phyloP scores from a whole-genome alignment of 805 yeast genomes.

The Sporopachydermia quercuum region DNA sequence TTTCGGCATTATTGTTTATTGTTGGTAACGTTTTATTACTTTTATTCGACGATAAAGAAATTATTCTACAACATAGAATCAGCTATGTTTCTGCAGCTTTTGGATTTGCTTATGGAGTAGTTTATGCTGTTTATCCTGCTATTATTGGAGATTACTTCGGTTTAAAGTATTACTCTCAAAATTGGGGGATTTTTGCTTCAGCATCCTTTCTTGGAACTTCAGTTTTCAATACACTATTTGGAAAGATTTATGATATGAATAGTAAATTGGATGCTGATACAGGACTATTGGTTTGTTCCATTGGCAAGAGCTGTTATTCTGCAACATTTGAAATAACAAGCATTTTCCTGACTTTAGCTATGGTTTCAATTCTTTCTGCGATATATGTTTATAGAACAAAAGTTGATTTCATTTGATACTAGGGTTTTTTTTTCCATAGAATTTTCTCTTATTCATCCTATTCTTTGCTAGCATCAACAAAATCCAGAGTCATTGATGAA shows the following conservation, averaged over 20 bases:
- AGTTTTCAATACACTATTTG: conserved; percentile 39
- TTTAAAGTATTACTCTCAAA: conserved; percentile 48
- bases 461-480: no score
- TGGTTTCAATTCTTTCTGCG: conserved; percentile 10
- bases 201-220: conserved; percentile 49
- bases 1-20: conserved; percentile 24
- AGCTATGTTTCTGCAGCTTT: conserved; percentile 36
- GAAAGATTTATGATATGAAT: conserved; percentile 32
- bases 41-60: conserved; percentile 12
- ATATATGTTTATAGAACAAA: conserved; percentile 7
- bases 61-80: conserved; percentile 27
- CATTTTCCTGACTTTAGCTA: conserved; percentile 12
- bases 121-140: conserved; percentile 66
- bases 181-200: conserved; percentile 64
- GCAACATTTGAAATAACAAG: conserved; percentile 23
- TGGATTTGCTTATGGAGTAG: conserved; percentile 56
- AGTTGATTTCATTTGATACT: not conserved
- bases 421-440: no score
- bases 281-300: conserved; percentile 24
- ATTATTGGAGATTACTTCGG: conserved; percentile 63
- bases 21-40: conserved; percentile 23
- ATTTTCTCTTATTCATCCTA: no score
- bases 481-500: no score
- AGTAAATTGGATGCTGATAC: conserved; percentile 26
- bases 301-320: conserved; percentile 34